Conservation (phyloP, 768 basidiomycete genomes). For the Kwoniella shandongensis region DNA sequence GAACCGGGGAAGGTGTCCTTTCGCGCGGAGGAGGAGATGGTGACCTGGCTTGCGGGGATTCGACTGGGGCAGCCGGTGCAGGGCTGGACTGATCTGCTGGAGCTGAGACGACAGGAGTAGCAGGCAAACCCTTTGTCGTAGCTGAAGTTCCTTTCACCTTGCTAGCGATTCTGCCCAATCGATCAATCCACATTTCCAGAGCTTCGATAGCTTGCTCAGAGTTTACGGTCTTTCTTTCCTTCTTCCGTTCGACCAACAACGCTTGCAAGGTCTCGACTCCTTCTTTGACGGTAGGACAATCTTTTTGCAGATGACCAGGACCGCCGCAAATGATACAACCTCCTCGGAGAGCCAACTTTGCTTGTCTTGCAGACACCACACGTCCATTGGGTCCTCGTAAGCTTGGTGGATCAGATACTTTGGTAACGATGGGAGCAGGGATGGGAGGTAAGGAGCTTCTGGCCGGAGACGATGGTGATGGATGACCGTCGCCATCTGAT, state of each 20-base stretch:
- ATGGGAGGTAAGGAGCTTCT: too few relatives aligned
- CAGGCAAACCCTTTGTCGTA: too few relatives aligned
- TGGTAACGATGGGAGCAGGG: too few relatives aligned
- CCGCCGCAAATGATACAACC: conserved; percentile 28
- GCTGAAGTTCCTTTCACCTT: conserved; percentile 21
- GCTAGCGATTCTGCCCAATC: conserved; percentile 14
- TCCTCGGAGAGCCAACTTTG: conserved; percentile 3
- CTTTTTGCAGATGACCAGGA: conserved; percentile 30
- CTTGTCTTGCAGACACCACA: too few relatives aligned
- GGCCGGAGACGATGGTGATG: too few relatives aligned
- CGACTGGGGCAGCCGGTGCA: background rate
- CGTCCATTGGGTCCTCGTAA: too few relatives aligned
- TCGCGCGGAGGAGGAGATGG: background rate
- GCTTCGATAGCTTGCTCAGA: conserved; percentile 10
- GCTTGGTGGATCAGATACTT: too few relatives aligned
- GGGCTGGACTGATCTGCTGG: too few relatives aligned
- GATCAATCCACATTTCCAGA: conserved; percentile 29
- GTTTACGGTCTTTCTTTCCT: background rate
- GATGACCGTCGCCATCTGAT: too few relatives aligned
- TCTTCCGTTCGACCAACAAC: conserved; percentile 17
- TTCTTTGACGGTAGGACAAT: conserved; percentile 33
- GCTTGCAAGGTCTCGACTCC: conserved; percentile 18
- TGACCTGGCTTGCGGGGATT: too few relatives aligned
- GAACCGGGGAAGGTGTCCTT: background rate
- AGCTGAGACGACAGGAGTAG: too few relatives aligned